Evolutionary conservation across 306 rosid species (phyloP), one percentile per base, ranked within the genome.

Genomic region (Quercus alba): DNA sequence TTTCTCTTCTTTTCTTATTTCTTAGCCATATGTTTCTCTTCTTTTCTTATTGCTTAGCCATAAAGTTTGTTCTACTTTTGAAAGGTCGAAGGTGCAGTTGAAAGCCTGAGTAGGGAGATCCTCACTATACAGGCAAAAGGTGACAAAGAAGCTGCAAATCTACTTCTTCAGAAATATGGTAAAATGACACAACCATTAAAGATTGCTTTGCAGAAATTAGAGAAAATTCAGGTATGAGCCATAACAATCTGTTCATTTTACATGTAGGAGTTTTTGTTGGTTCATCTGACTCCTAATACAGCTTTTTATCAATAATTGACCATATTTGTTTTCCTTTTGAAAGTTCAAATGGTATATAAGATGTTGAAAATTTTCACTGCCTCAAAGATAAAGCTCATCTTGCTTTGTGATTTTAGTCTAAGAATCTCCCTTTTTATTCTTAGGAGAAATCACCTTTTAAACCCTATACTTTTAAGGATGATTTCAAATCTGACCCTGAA

Each of bases 41-140:
- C 46, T 7, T 41, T 41, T 41, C 46, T 41, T 41, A 41, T 41
- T 83, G 49, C 69, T 25, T 41, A 56, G 57, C 73, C 74, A 78
- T 72, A 26, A 55, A 69, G 44, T 38, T 56, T 38, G 30, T 44
- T 52, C 70, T 75, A 28, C 41, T 75, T 75, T 69, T 38, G 51
- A 77, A 59, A 95, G 99, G 82, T 89, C 85, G 98, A 87, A 81
- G 96, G 74, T 71, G 96, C 97, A 15, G 97, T 95, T 62, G 99
- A 95, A 84, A 84, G 93, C 78, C 71, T 95, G 71, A 91, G 98
- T 84, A 88, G 88, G 87, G 97, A 91, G 85, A 91, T 95, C 68
- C 97, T 95, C 69, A 93, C 96, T 72, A 88, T 90, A 75, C 99
- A 95, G 85, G 99, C 98, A 71, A 86, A 86, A 83, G 98, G 99